These are phyloP conservation scores for Alternaria gaisen DNA, from an alignment of 2,329 filamentous ascomycete genomes.

Conservation along the genomic window DNA sequence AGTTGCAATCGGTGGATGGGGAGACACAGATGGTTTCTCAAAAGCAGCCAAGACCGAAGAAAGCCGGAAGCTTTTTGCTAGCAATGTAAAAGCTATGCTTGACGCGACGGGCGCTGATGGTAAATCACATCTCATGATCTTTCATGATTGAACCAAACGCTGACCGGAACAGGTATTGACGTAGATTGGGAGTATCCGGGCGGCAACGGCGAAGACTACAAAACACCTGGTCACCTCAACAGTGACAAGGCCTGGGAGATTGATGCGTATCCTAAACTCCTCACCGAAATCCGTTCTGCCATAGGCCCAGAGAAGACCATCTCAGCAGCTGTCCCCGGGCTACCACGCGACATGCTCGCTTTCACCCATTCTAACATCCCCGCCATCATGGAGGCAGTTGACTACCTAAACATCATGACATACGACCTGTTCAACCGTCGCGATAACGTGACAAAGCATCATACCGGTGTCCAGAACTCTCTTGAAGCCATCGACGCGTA, in stretches of 20 bases:
- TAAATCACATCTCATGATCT: constrained; percentile 49
- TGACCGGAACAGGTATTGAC: constrained; percentile 52
- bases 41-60: constrained; percentile 62
- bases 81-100: constrained; percentile 71
- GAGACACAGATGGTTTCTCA: constrained; percentile 71
- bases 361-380: constrained; percentile 66
- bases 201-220: constrained; percentile 76
- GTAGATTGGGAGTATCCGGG: constrained; percentile 73
- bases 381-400: constrained; percentile 66
- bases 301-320: constrained; percentile 67
- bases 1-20: constrained; percentile 80
- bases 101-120: constrained; percentile 68
- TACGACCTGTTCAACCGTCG: constrained; percentile 77
- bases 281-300: constrained; percentile 67
- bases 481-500: constrained; percentile 67
- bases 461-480: constrained; percentile 67
- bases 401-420: constrained; percentile 75
- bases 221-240: constrained; percentile 63
- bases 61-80: constrained; percentile 64
- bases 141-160: rapidly evolving
- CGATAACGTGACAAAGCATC: constrained; percentile 70
- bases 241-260: constrained; percentile 67
- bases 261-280: constrained; percentile 67
- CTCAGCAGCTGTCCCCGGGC: constrained; percentile 72
- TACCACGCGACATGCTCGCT: constrained; percentile 71